Evolutionary conservation across 805 yeast species (phyloP).

Genomic region (Aciculoconidium aculeatum): DNA sequence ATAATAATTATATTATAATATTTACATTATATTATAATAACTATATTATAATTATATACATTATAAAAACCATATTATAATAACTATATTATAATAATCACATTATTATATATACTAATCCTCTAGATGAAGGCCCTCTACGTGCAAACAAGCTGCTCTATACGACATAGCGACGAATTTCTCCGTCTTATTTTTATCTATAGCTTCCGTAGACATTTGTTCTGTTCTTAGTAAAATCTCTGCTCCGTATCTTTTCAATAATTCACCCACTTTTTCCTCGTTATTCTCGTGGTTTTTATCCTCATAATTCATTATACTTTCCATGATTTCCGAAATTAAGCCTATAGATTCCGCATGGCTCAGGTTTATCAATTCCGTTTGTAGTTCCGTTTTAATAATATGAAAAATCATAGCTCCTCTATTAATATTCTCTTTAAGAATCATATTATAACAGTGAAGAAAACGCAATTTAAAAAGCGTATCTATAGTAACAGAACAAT

Average conservation of each 20-base stretch:
- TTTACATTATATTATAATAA: too few relatives aligned
- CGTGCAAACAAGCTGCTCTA: slow-evolving; percentile 29
- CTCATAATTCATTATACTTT: slow-evolving; percentile 11
- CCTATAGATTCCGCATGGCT: slow-evolving; percentile 22
- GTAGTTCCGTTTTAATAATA: slow-evolving; percentile 22
- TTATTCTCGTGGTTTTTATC: slow-evolving; percentile 14
- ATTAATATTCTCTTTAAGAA: slow-evolving; percentile 17
- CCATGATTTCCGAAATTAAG: slow-evolving; percentile 23
- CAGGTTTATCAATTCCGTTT: slow-evolving; percentile 21
- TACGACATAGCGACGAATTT: slow-evolving; percentile 29
- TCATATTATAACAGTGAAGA: slow-evolving; percentile 20
- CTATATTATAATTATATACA: too few relatives aligned
- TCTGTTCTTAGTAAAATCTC: slow-evolving; percentile 7
- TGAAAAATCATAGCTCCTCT: slow-evolving; percentile 26
- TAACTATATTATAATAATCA: slow-evolving; percentile 1
- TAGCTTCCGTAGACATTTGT: slow-evolving; percentile 8
- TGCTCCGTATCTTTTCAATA: slow-evolving; percentile 16
- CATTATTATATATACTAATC: too few relatives aligned
- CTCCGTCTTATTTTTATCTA: slow-evolving; percentile 14
- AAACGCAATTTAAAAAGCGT: slow-evolving; percentile 23
- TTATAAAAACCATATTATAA: too few relatives aligned
- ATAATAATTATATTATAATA: too few relatives aligned
- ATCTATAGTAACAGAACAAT: slow-evolving; percentile 24
- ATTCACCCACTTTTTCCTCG: slow-evolving; percentile 10
- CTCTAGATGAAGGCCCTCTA: slow-evolving; percentile 32